Evolutionary conservation across 805 yeast species (phyloP).

Genomic region (Wickerhamomyces bisporus): DNA sequence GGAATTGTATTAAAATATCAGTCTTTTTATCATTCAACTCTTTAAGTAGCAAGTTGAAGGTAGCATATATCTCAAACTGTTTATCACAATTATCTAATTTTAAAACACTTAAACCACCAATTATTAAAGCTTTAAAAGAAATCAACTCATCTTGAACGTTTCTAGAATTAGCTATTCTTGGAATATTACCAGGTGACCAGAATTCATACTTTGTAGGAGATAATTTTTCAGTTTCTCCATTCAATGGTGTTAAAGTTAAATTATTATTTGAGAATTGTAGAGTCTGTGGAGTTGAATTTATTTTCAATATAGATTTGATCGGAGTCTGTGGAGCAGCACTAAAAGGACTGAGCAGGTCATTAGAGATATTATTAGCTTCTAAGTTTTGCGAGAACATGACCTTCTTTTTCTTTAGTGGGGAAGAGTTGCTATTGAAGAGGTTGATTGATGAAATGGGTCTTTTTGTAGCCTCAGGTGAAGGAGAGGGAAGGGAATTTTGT

Average conservation of each 20-base stretch:
- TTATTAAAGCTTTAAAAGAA: constrained; percentile 12
- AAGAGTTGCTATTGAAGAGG: constrained; percentile 11
- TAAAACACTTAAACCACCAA: constrained; percentile 20
- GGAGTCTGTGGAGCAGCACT: constrained; percentile 13
- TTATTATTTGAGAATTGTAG: too few relatives aligned
- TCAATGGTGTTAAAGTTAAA: neutral
- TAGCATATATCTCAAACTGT: constrained; percentile 24
- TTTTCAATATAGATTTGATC: constrained; percentile 19
- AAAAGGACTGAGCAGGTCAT: neutral
- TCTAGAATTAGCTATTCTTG: constrained; percentile 5
- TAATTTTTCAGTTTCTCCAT: neutral
- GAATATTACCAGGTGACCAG: constrained; percentile 25
- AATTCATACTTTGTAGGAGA: constrained; percentile 11
- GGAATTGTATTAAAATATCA: neutral
- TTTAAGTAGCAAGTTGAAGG: constrained; percentile 16
- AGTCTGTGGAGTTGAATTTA: constrained; percentile 1
- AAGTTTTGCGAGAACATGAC: constrained; percentile 17
- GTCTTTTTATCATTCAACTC: constrained; percentile 15
- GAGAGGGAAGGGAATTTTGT: constrained; percentile 16
- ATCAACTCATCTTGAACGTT: constrained; percentile 6
- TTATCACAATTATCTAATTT: constrained; percentile 8
- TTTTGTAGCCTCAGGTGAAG: constrained; percentile 16
- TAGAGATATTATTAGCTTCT: neutral
- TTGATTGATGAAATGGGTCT: neutral
- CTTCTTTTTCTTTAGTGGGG: constrained; percentile 18